phyloP scores from a whole-genome alignment of 139 green algal species.

The Closterium sp. region DNA sequence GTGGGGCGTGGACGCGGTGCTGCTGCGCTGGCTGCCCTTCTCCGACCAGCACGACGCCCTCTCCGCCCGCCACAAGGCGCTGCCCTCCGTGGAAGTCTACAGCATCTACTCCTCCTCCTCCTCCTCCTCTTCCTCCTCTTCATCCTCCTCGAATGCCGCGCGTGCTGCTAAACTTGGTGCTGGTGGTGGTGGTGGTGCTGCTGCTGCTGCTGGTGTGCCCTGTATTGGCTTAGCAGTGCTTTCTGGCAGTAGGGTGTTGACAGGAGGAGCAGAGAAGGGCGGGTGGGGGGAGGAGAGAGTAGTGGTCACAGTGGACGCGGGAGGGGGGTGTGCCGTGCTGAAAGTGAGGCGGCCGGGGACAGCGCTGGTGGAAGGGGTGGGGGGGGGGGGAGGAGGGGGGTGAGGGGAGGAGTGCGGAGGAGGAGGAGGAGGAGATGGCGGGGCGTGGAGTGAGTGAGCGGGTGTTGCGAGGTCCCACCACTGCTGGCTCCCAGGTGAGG shows the following conservation, averaged over 20 bases:
- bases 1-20: not conserved
- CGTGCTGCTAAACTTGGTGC: too few species aligned
- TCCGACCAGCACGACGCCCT: not conserved
- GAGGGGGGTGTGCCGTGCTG: not conserved
- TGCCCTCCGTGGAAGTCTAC: not conserved
- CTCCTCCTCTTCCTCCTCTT: not conserved
- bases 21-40: conserved; percentile 10
- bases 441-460: not conserved
- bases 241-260: not conserved
- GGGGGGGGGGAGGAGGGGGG: not conserved
- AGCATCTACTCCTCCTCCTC: not conserved
- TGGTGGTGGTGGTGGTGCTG: too few species aligned
- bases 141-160: not conserved
- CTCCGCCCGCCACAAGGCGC: not conserved
- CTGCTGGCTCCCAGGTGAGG: not conserved
- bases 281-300: not conserved
- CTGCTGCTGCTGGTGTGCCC: not conserved
- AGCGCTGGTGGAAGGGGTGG: not conserved
- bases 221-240: not conserved
- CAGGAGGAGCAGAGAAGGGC: not conserved
- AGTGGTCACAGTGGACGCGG: not conserved
- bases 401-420: not conserved
- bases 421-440: not conserved
- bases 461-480: not conserved
- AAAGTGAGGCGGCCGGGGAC: not conserved